These are phyloP conservation scores for Tricholoma hemisulphureum DNA, from an alignment of 768 basidiomycete species.

Conservation along the genomic window DNA sequence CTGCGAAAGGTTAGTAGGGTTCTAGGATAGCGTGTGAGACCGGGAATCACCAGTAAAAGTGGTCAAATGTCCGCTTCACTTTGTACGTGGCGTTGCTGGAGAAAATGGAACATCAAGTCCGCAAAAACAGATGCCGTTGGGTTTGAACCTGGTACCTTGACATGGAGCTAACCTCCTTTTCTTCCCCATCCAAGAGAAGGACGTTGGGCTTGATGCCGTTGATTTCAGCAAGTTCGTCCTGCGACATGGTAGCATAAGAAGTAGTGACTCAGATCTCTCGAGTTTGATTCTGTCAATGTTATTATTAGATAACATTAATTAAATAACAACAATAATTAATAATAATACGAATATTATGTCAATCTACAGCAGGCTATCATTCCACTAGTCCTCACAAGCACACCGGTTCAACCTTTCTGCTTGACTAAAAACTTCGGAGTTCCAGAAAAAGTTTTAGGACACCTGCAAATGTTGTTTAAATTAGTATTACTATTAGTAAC, in stretches of 20 bases:
- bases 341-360: no score
- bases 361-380: no score
- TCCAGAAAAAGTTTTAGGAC: no score
- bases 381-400: no score
- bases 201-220: slow-evolving; percentile 52
- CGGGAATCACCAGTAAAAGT: slow-evolving; percentile 39
- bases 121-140: background rate
- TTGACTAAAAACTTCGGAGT: no score
- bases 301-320: no score
- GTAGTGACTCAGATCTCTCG: no score
- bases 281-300: no score
- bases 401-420: no score
- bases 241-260: slow-evolving; percentile 21
- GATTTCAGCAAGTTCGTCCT: slow-evolving; percentile 51
- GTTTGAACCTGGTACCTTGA: slow-evolving; percentile 18
- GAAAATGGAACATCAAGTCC: background rate
- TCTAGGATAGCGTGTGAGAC: background rate
- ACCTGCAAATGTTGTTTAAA: no score
- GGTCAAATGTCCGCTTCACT: slow-evolving; percentile 43
- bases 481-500: no score
- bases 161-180: slow-evolving; percentile 43
- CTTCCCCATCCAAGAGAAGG: slow-evolving; percentile 45
- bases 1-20: slow-evolving; percentile 14
- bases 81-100: slow-evolving; percentile 42
- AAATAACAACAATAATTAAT: no score